These are phyloP conservation scores for Capsicum chinense DNA, from an alignment of 257 asterid species.

Conservation along the genomic window DNA sequence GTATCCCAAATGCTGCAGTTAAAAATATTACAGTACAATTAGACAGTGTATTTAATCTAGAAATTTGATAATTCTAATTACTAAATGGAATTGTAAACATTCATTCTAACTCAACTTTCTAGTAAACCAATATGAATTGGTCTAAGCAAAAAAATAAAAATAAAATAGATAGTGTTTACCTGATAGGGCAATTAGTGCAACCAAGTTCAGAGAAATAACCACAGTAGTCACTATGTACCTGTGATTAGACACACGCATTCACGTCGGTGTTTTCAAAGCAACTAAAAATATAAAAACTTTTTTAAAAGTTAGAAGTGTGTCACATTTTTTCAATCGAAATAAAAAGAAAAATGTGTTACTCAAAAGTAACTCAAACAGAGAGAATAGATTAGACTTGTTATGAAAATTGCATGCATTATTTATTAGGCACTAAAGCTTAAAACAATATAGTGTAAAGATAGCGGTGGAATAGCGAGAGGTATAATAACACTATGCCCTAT, in stretches of 20 bases:
- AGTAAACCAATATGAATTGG: neutral
- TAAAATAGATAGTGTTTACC: conserved; percentile 43
- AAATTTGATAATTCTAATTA: neutral
- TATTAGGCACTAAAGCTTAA: no score
- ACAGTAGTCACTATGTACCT: conserved; percentile 52
- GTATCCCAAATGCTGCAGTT: conserved; percentile 50
- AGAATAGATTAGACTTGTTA: neutral
- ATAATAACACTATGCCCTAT: no score
- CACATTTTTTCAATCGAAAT: no score
- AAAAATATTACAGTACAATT: neutral
- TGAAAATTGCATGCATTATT: no score
- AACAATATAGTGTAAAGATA: no score
- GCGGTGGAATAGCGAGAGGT: no score
- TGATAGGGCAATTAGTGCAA: conserved; percentile 55
- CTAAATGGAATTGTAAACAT: no score
- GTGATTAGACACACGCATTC: neutral
- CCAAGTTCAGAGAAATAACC: conserved; percentile 56
- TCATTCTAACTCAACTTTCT: neutral
- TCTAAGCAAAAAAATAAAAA: neutral
- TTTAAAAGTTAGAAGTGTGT: neutral
- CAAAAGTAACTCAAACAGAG: no score
- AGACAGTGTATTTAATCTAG: neutral
- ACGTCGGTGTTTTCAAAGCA: no score
- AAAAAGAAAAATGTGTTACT: no score
- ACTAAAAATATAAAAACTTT: no score